Evolutionary conservation across 2,329 filamentous ascomycete species (phyloP).

Genomic region (Neurospora sp.): DNA sequence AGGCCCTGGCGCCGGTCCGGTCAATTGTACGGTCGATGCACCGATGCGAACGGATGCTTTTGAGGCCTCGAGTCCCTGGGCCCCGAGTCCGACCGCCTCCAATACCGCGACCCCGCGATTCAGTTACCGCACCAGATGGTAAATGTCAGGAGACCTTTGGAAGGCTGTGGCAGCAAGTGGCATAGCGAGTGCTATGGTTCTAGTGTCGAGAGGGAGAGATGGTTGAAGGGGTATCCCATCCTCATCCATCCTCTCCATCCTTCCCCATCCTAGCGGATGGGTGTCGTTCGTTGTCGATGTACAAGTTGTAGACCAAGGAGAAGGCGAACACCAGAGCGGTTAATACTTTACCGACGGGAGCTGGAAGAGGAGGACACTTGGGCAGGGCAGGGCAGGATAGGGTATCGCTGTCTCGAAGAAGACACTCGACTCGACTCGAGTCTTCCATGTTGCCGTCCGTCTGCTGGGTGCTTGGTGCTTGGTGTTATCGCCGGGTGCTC

Average conservation of each 20-base stretch:
- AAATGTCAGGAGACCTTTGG: no score
- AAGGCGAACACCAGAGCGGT: accelerated
- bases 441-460: not conserved
- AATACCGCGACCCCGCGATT: no score
- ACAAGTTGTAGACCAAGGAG: not conserved
- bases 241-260: not conserved
- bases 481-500: not conserved
- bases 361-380: not conserved
- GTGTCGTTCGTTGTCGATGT: not conserved
- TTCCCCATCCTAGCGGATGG: not conserved
- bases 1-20: not conserved
- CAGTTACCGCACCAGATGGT: no score
- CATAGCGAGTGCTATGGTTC: no score
- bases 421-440: not conserved
- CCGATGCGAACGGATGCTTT: not conserved
- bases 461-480: not conserved
- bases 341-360: not conserved
- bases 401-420: not conserved
- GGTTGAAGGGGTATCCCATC: not conserved
- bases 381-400: not conserved
- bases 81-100: not conserved
- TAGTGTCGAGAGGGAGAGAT: not conserved
- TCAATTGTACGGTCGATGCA: not conserved
- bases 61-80: no score
- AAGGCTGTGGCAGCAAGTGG: no score